phyloP scores from a whole-genome alignment of 805 yeast genomes.

The Candida adriatica region DNA sequence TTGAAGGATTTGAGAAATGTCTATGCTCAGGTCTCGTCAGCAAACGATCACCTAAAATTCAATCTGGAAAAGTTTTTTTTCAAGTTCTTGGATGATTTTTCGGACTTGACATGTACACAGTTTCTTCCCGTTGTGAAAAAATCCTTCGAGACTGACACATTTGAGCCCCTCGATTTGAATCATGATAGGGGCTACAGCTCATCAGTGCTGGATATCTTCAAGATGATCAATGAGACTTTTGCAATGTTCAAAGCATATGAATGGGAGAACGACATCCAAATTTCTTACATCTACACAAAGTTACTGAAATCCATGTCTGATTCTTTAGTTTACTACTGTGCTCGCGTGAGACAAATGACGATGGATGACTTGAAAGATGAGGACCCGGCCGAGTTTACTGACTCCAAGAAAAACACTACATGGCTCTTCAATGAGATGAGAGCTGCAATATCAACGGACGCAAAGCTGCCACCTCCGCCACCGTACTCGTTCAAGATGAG shows the following conservation, averaged over 20 bases:
- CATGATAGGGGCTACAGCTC: conserved; percentile 40
- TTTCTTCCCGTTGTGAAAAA: conserved; percentile 42
- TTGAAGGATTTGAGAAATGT: conserved; percentile 47
- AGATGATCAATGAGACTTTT: conserved; percentile 52
- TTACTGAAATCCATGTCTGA: conserved; percentile 59
- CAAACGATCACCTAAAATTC: conserved; percentile 30
- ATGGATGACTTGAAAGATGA: conserved; percentile 33
- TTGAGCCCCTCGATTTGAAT: conserved; percentile 42
- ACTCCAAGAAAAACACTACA: conserved; percentile 23
- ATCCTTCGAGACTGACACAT: conserved; percentile 52
- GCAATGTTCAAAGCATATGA: conserved; percentile 48
- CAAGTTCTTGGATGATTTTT: conserved; percentile 36
- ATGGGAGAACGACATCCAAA: conserved; percentile 63
- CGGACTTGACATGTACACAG: conserved; percentile 37
- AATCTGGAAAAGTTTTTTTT: conserved; percentile 51
- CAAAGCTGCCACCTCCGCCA: conserved; percentile 33
- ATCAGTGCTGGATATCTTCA: conserved; percentile 63
- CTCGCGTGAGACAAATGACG: conserved; percentile 28
- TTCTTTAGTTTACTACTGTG: conserved; percentile 47
- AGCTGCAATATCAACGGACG: conserved; percentile 36
- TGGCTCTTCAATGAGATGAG: conserved; percentile 49
- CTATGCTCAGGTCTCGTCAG: conserved; percentile 39
- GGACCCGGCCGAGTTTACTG: conserved; percentile 15
- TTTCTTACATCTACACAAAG: conserved; percentile 53
- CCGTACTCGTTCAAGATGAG: conserved; percentile 53